Conservation (phyloP, 129 eudicot genomes). For the Pulicaria dysenterica region DNA sequence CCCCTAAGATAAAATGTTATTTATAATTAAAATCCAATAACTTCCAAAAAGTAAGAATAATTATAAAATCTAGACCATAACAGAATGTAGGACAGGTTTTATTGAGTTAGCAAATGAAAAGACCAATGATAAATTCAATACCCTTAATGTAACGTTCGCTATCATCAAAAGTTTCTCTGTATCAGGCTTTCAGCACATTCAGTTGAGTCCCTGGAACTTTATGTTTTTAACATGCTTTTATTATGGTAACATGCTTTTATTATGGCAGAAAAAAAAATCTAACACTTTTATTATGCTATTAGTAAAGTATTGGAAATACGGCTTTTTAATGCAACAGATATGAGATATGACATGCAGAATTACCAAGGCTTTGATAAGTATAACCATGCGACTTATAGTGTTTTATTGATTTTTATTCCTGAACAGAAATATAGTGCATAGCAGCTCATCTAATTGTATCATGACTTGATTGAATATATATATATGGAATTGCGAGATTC, state of each 20-base stretch:
- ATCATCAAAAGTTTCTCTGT: too few species aligned
- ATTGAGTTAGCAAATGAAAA: neutral
- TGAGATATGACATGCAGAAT: neutral
- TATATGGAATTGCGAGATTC: neutral
- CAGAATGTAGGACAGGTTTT: neutral
- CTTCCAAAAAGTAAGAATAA: too few species aligned
- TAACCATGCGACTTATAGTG: neutral
- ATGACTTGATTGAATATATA: neutral
- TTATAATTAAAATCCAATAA: too few species aligned
- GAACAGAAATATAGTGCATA: too few species aligned
- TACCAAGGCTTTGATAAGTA: neutral
- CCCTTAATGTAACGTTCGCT: neutral
- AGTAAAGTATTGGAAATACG: neutral
- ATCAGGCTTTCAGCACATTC: too few species aligned
- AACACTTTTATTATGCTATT: neutral
- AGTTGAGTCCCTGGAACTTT: too few species aligned
- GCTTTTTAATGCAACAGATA: neutral
- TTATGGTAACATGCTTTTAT: neutral
- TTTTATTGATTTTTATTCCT: neutral
- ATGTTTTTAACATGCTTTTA: neutral
- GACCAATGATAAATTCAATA: neutral
- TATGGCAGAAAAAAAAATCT: neutral
- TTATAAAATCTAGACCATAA: too few species aligned
- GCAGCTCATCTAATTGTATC: neutral
- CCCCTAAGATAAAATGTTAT: too few species aligned